Evolutionary conservation across 2,329 filamentous ascomycete species (phyloP), one percentile per base, ranked within the genome.

Genomic region (Colletotrichum sp.): DNA sequence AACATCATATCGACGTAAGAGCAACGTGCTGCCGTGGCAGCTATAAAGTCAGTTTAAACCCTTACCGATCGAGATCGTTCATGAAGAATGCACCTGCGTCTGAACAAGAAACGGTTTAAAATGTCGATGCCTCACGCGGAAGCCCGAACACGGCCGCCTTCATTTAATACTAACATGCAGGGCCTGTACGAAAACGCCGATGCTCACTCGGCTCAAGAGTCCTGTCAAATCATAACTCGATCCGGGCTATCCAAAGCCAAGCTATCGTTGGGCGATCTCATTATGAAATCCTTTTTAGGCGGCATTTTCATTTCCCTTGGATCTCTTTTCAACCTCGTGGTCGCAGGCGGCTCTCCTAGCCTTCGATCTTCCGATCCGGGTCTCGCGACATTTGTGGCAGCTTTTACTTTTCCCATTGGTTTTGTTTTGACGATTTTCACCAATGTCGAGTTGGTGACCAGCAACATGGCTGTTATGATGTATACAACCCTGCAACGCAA

Each of bases 301-400:
- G 71, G 71, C 2, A 68, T 72, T 18, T 72, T 72, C 64, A 72
- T 72, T 8, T 72, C 64, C 12, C 71, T 72, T 7, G 71, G 71
- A n/a, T 61, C 64, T 5, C 55, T 61, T 2, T 68, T 72, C 36
- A 28, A 68, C 6, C 9, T 72, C 5, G 34, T 55, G 3, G 43
- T 72, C n/a, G 71, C 71, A 34, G 71, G 71, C 13, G 71, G 64
- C n/a, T 26, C 55, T n/a, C 36, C 71, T 5, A 57, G 64, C 14
- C 36, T 72, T 2, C 64, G 71, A 1, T 59, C 55, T 7, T 72
- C 71, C 6, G 43, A 72, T n/a, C 64, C 71, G 6, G 26, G 55
- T n/a, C 24, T 72, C 14, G 64, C 64, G 30, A 68, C 64, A 1
- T 43, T 72, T 28, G 18, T 68, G 18, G 36, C 63, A 5, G 63